These are phyloP conservation scores for Citrus medica DNA, from an alignment of 345 rosid genomes.

Conservation along the genomic window DNA sequence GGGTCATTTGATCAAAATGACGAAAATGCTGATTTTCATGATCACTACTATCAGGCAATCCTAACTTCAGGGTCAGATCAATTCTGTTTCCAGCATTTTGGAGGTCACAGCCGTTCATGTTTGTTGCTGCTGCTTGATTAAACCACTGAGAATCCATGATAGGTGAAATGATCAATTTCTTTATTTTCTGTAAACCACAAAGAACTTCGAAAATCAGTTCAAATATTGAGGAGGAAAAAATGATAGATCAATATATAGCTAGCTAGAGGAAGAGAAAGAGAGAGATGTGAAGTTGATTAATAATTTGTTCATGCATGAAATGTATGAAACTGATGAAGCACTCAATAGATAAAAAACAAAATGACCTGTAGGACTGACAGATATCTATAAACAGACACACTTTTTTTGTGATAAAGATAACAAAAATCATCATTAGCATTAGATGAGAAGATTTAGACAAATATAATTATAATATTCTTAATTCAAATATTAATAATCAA, in stretches of 20 bases:
- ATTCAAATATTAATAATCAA: not conserved
- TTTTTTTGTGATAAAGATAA: not conserved
- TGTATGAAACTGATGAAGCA: not conserved
- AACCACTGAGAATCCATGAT: constrained; percentile 5
- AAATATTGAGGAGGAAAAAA: too few species aligned
- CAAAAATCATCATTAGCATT: constrained; percentile 1
- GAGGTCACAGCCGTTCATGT: not conserved
- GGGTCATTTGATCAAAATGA: not conserved
- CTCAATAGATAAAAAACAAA: not conserved
- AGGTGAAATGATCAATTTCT: not conserved
- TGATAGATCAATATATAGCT: too few species aligned
- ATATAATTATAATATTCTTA: not conserved
- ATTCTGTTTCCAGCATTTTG: not conserved
- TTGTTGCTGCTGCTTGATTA: not conserved
- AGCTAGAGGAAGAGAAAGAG: not conserved
- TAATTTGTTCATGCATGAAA: constrained; percentile 3
- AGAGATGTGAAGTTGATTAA: not conserved
- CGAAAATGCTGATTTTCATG: not conserved
- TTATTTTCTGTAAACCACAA: not conserved
- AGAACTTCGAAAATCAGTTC: not conserved
- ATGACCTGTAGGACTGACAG: constrained; percentile 1
- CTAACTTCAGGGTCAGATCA: constrained; percentile 4
- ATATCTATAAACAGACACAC: not conserved
- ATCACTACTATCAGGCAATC: not conserved
- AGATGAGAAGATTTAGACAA: not conserved